phyloP scores from a whole-genome alignment of 2,329 filamentous ascomycete species.

The Colletotrichum lupini region DNA sequence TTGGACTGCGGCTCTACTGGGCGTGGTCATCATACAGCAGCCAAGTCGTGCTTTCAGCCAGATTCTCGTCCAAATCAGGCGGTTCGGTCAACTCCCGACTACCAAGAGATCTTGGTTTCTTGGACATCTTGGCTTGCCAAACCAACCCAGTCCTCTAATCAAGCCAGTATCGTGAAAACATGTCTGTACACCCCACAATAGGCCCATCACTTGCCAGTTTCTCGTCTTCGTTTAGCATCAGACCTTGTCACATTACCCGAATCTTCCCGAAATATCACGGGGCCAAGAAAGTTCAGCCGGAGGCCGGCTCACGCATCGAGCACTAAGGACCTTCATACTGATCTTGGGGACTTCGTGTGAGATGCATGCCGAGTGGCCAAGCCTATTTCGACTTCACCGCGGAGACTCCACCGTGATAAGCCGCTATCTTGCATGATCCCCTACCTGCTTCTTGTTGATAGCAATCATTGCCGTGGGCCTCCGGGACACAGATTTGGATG shows the following conservation, averaged over 20 bases:
- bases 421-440: not conserved
- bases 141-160: conserved; percentile 3
- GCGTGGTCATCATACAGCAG: conserved; percentile 5
- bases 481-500: too few species aligned
- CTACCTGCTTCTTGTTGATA: too few species aligned
- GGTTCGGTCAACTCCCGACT: conserved; percentile 21
- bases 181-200: not conserved
- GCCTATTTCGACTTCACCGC: not conserved
- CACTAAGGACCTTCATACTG: not conserved
- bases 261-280: not conserved
- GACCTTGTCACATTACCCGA: not conserved
- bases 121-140: conserved; percentile 16
- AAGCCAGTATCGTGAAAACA: not conserved
- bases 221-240: not conserved
- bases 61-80: not conserved
- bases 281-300: conserved; percentile 5
- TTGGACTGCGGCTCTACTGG: conserved; percentile 20
- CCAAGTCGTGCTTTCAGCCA: conserved; percentile 13
- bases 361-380: conserved; percentile 3
- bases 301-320: not conserved
- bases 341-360: not conserved
- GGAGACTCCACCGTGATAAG: not conserved
- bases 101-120: conserved; percentile 24
- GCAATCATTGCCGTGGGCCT: too few species aligned
- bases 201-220: not conserved